Evolutionary conservation across 2,329 filamentous ascomycete species (phyloP).

Genomic region (Sporothrix brunneoviolacea): DNA sequence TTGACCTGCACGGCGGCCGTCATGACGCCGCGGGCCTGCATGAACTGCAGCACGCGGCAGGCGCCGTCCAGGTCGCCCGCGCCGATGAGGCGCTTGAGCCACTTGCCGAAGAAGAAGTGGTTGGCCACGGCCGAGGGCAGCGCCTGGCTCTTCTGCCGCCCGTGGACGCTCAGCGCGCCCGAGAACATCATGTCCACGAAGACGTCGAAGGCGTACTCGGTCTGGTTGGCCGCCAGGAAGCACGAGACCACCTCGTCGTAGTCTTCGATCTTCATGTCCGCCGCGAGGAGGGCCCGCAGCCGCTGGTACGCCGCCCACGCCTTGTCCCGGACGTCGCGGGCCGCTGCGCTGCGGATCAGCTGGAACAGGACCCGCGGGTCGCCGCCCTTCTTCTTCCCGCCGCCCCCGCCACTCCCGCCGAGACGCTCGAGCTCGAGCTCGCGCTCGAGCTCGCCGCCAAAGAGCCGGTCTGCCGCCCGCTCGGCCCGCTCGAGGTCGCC

Average conservation of each 20-base stretch:
- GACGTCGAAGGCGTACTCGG: conserved; percentile 62
- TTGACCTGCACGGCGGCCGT: conserved; percentile 74
- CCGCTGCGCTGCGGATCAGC: conserved; percentile 16
- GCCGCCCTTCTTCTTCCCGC: background rate
- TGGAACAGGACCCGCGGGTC: conserved; percentile 15
- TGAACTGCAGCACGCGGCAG: conserved; percentile 64
- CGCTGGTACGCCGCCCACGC: conserved; percentile 64
- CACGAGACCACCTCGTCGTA: conserved; percentile 68
- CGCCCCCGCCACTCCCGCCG: background rate
- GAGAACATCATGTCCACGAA: conserved; percentile 88
- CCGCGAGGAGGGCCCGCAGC: conserved; percentile 54
- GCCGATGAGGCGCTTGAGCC: conserved; percentile 78
- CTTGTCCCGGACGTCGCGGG: conserved; percentile 36
- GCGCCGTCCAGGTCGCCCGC: conserved; percentile 65
- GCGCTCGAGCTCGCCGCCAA: conserved; percentile 32
- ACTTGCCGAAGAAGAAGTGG: conserved; percentile 79
- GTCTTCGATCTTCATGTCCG: conserved; percentile 59
- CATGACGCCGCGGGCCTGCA: conserved; percentile 61
- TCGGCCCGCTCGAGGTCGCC: conserved; percentile 55
- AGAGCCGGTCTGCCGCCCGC: conserved; percentile 41
- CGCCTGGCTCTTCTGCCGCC: conserved; percentile 31
- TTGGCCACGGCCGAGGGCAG: conserved; percentile 53
- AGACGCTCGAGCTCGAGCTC: too few relatives aligned
- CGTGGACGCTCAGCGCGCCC: conserved; percentile 43
- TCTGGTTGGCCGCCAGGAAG: conserved; percentile 60